These are phyloP conservation scores for Bretschneidera sinensis DNA, from an alignment of 345 rosid species.

Conservation along the genomic window DNA sequence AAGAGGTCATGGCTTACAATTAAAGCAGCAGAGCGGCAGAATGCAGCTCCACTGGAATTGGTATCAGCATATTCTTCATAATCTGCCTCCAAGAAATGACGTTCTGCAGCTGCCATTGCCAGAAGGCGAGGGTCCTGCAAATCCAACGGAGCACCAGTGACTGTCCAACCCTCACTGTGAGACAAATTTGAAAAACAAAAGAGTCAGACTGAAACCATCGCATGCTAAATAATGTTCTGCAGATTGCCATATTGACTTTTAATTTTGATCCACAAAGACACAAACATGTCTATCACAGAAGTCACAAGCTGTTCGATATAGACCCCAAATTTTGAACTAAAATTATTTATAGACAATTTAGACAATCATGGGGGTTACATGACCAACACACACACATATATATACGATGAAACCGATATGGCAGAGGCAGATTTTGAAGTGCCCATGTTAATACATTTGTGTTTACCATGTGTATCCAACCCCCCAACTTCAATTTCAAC, in stretches of 20 bases:
- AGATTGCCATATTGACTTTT: conserved; percentile 8
- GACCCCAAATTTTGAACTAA: conserved; percentile 8
- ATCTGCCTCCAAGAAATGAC: conserved; percentile 81
- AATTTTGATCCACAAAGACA: conserved; percentile 6
- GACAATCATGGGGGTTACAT: too few relatives aligned
- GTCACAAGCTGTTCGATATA: background rate
- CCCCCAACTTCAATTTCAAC: background rate
- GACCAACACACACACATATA: background rate
- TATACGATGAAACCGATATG: background rate
- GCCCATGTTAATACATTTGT: background rate
- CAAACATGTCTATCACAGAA: background rate
- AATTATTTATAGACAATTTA: background rate
- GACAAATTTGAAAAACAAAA: conserved; percentile 18
- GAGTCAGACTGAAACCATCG: conserved; percentile 1
- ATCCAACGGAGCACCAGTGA: conserved; percentile 72
- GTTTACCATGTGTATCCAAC: too few relatives aligned
- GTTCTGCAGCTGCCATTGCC: conserved; percentile 94
- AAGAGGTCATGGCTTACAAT: conserved; percentile 45
- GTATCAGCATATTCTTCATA: conserved; percentile 86
- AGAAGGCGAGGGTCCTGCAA: conserved; percentile 76
- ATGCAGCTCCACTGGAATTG: conserved; percentile 92
- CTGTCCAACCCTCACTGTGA: conserved; percentile 70
- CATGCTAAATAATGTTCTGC: background rate
- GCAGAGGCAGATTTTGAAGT: background rate
- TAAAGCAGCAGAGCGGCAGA: conserved; percentile 94